Base-by-base conservation (phyloP, 352 stramenopile species). In the Globisporangium abappressorium region DNA sequence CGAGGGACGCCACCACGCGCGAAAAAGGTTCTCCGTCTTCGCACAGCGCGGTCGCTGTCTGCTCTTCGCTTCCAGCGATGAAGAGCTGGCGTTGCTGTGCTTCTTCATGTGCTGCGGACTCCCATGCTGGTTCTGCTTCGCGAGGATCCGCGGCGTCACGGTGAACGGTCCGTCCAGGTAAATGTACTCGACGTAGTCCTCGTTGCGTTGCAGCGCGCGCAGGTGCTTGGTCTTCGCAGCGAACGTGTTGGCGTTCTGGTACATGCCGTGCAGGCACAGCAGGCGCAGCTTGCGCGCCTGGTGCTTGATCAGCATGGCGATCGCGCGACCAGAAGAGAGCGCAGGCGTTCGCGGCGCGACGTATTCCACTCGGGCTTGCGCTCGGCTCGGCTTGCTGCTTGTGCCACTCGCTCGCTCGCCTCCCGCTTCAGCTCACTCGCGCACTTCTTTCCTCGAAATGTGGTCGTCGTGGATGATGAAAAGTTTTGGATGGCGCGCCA, bases 261-360 rank as follows among this genome's bases (percentile, higher is more conserved):
- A 95, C 85, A 95, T 95, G 59, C 87, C 87, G 62, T 95, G 87
- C 33, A 95, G 81, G 73, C 87, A 95, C 56, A 95, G 65, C 61
- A 95, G 72, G 24, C 85, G 83, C 57, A 94, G 71, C 63, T 84
- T 85, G 55, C 75, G 72, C 22, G 58, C 62, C 22, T 53, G 36
- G 5, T 64, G 38, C 58, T 64, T 54, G 24, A 64, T 54, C 58
- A 34, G 14, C 24, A 61, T 61, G 15, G 5, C 4, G 49, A 30
- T 24, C n/a, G 49, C 22, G 51, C 24, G 22, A 12, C 12, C 3
- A 5, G 11, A 33, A 15, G 28, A 30, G 53, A 26, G 6, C 54
- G 28, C 2, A 36, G 28, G 15, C 41, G 14, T 20, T 41, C 2
- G 22, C 28, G 8, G 22, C 20, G 3, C 3, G 6, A 1, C 15